A percentile compares a stretch with the other conserved stretches of the same genome.
phyloP scores from a whole-genome alignment of 495 filamentous ascomycete species.

The Jackrogersella multiformis region DNA sequence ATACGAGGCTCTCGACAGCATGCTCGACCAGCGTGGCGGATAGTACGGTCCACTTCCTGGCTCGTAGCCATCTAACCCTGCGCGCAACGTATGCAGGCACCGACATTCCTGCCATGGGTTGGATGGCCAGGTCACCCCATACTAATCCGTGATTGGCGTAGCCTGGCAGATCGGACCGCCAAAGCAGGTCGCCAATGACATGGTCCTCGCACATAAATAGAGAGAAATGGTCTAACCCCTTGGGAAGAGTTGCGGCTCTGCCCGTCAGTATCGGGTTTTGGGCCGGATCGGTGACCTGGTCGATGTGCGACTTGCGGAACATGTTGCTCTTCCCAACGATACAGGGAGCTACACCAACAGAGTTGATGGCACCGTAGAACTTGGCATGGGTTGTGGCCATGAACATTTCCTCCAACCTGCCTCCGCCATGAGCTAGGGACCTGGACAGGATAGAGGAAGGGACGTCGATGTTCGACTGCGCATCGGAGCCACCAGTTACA shows the following conservation, averaged over 20 bases:
- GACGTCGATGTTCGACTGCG: slow-evolving; percentile 31
- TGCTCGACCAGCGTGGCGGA: slow-evolving; percentile 93
- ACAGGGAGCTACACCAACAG: slow-evolving; percentile 88
- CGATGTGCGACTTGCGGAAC: slow-evolving; percentile 92
- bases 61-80: slow-evolving; percentile 89
- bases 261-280: slow-evolving; percentile 57
- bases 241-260: slow-evolving; percentile 56
- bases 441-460: slow-evolving; percentile 46
- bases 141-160: slow-evolving; percentile 84
- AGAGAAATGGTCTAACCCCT: slow-evolving; percentile 91
- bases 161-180: slow-evolving; percentile 67
- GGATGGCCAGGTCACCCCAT: slow-evolving; percentile 85
- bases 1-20: slow-evolving; percentile 88
- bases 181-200: slow-evolving; percentile 90
- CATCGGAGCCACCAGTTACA: slow-evolving; percentile 40
- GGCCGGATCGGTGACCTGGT: slow-evolving; percentile 72
- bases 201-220: slow-evolving; percentile 98
- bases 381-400: slow-evolving; percentile 94
- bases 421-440: slow-evolving; percentile 65
- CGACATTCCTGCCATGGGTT: slow-evolving; percentile 87
- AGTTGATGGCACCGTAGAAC: slow-evolving; percentile 98
- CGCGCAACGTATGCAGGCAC: slow-evolving; percentile 81
- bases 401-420: slow-evolving; percentile 91
- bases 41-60: slow-evolving; percentile 92
- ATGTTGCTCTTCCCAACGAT: slow-evolving; percentile 98